phyloP scores from a whole-genome alignment of 345 rosid genomes.

The Aquilaria malaccensis region DNA sequence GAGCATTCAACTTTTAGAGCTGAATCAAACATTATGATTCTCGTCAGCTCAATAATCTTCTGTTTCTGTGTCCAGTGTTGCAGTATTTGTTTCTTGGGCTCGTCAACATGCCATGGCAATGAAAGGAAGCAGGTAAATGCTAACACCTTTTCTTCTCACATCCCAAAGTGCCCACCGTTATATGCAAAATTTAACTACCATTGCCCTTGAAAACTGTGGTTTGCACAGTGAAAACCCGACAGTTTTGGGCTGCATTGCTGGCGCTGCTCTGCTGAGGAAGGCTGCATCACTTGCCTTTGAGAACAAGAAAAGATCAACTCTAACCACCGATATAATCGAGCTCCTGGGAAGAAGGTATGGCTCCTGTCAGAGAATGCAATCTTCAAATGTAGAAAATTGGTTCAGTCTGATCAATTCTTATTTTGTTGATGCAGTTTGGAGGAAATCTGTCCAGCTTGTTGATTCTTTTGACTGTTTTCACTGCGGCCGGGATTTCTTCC shows the following conservation, averaged over 20 bases:
- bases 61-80: conserved; percentile 43
- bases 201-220: too few species aligned
- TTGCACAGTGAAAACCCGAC: conserved; percentile 37
- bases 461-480: neutral
- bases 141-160: conserved; percentile 3
- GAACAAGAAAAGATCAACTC: conserved; percentile 68
- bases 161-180: conserved; percentile 5
- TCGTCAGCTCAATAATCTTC: neutral
- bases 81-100: conserved; percentile 88
- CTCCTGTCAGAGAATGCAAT: neutral
- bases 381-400: neutral
- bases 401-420: neutral
- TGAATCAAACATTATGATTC: neutral
- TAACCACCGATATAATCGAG: conserved; percentile 73
- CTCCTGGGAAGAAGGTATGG: conserved; percentile 66
- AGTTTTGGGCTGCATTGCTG: conserved; percentile 84
- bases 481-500: too few species aligned
- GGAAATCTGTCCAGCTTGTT: conserved; percentile 50
- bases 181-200: too few species aligned
- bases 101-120: conserved; percentile 26
- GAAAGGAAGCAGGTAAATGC: conserved; percentile 13
- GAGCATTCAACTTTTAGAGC: conserved; percentile 6
- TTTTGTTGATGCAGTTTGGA: conserved; percentile 45
- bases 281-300: conserved; percentile 76
- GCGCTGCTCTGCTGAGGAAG: conserved; percentile 75